Evolutionary conservation across 2,329 filamentous ascomycete genomes (phyloP).

Genomic region (Penicillium rolfsii): DNA sequence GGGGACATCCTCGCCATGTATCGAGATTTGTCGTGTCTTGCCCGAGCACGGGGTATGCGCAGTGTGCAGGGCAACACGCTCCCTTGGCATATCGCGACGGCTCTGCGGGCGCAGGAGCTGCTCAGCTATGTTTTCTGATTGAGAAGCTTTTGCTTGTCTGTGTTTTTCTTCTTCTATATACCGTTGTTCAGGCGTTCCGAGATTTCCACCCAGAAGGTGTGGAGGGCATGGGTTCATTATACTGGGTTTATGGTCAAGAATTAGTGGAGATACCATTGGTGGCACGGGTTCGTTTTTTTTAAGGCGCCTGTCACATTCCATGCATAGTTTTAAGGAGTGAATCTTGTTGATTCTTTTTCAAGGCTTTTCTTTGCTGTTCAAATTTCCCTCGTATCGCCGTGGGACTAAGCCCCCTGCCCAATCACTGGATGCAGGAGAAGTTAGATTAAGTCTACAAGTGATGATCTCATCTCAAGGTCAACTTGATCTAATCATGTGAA

Average conservation of each 20-base stretch:
- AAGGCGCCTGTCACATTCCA: slow-evolving; percentile 5
- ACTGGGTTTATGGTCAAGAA: slow-evolving; percentile 13
- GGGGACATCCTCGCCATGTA: slow-evolving; percentile 50
- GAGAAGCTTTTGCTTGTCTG: neutral
- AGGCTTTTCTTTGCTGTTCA: neutral
- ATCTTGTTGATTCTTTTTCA: neutral
- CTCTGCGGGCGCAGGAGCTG: slow-evolving; percentile 47
- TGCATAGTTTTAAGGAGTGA: neutral
- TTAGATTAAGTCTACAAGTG: neutral
- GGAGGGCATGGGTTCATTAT: slow-evolving; percentile 20
- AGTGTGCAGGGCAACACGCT: slow-evolving; percentile 47
- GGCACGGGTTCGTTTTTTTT: slow-evolving; percentile 20
- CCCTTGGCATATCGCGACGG: slow-evolving; percentile 54
- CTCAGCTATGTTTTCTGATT: slow-evolving; percentile 46
- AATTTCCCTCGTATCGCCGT: too few species aligned
- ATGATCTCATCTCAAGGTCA: neutral
- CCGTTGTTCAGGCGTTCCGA: slow-evolving; percentile 8
- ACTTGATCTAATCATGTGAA: neutral
- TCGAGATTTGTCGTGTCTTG: slow-evolving; percentile 49
- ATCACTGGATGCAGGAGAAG: neutral
- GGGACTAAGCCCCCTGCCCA: neutral
- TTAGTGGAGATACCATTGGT: slow-evolving; percentile 21
- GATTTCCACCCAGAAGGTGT: slow-evolving; percentile 15
- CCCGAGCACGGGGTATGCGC: slow-evolving; percentile 47
- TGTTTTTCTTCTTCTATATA: slow-evolving; percentile 4